Conservation (phyloP, 2,329 filamentous ascomycete genomes). For the Clarireedia hainanense region DNA sequence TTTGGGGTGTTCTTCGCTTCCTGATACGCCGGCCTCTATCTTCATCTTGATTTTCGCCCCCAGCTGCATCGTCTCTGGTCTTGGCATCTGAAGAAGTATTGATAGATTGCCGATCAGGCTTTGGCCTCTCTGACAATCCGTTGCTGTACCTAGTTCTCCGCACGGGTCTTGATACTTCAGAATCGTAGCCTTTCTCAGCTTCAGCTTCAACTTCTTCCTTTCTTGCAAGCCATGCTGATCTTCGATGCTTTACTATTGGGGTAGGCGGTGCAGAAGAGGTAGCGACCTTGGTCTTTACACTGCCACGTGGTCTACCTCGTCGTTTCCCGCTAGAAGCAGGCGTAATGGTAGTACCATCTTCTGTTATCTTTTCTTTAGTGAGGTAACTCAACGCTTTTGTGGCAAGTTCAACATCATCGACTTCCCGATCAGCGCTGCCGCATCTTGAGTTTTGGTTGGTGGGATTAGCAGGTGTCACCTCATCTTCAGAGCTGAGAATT, state of each 20-base stretch:
- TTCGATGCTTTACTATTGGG: conserved; percentile 13
- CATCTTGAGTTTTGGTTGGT: background rate
- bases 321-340: conserved; percentile 12
- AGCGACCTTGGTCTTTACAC: background rate
- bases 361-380: conserved; percentile 5
- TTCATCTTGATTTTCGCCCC: background rate
- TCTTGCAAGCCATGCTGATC: conserved; percentile 23
- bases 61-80: background rate
- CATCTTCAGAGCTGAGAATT: conserved; percentile 2
- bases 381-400: conserved; percentile 17
- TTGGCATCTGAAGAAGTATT: background rate
- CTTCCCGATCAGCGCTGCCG: background rate
- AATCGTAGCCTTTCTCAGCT: background rate
- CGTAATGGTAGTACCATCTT: background rate
- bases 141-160: background rate
- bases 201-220: conserved; percentile 18
- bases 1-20: background rate
- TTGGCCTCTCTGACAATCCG: background rate
- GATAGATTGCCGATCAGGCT: background rate
- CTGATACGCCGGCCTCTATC: background rate
- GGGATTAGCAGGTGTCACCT: background rate
- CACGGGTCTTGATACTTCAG: background rate
- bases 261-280: background rate
- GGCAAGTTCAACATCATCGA: conserved; percentile 17
- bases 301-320: conserved; percentile 9